Conservation (phyloP, 2,329 filamentous ascomycete species). For the Gremmenia infestans region DNA sequence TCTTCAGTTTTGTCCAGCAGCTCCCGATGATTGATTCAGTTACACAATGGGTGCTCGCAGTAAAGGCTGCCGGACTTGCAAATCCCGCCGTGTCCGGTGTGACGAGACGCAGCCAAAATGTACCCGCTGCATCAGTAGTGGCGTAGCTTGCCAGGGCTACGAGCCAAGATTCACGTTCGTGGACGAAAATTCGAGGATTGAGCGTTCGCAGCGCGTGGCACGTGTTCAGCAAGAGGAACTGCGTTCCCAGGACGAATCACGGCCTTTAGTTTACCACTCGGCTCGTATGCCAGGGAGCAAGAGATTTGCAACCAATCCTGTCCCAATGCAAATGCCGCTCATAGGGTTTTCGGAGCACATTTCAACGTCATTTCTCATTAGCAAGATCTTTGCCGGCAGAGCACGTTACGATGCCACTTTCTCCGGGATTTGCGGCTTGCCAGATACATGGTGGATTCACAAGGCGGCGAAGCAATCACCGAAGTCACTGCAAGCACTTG, state of each 20-base stretch:
- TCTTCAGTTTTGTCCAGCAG: background rate
- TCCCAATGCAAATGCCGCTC: background rate
- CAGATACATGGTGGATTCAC: background rate
- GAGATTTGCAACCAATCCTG: background rate
- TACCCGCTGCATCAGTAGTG: conserved; percentile 33
- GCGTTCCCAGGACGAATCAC: background rate
- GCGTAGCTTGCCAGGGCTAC: conserved; percentile 35
- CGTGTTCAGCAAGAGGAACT: background rate
- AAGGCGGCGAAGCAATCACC: background rate
- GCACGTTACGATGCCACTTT: background rate
- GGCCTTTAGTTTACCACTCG: background rate
- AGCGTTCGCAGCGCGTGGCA: background rate
- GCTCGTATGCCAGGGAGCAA: background rate
- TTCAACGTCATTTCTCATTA: background rate
- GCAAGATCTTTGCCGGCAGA: background rate
- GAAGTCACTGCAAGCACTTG: conserved; percentile 2
- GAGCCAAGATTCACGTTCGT: conserved; percentile 1
- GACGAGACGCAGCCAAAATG: conserved; percentile 33
- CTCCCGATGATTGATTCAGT: background rate
- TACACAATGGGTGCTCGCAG: conserved; percentile 15
- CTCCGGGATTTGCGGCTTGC: background rate
- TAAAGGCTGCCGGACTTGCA: conserved; percentile 32
- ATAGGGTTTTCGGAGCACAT: background rate
- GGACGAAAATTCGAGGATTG: conserved; percentile 5
- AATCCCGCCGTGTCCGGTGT: conserved; percentile 28